Percentiles rank a stretch among this genome's conserved stretches.
phyloP scores from a whole-genome alignment of 495 filamentous ascomycete genomes.

The Tuber brumale region DNA sequence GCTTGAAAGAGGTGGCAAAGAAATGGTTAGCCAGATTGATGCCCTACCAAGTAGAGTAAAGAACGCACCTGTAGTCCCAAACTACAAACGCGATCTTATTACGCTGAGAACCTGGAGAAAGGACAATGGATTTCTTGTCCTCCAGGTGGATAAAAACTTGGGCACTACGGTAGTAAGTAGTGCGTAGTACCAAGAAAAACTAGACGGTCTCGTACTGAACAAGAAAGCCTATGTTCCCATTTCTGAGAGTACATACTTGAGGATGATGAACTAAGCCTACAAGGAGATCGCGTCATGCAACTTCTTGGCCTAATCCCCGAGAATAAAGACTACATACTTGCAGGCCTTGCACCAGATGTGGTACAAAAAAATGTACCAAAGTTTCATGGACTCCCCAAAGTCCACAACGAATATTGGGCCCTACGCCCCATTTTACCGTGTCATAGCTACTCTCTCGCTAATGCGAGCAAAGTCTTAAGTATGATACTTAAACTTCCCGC shows the following conservation, averaged over 20 bases:
- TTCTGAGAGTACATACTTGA: too few relatives aligned
- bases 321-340: not conserved
- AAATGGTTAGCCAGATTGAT: too few relatives aligned
- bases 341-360: not conserved
- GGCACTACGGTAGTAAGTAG: not conserved
- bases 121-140: not conserved
- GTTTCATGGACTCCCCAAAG: constrained; percentile 10
- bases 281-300: too few relatives aligned
- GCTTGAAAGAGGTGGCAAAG: too few relatives aligned
- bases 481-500: too few relatives aligned
- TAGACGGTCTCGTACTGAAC: not conserved
- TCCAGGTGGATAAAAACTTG: not conserved
- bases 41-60: not conserved
- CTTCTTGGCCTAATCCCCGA: too few relatives aligned
- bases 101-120: not conserved
- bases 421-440: not conserved
- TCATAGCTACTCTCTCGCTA: too few relatives aligned
- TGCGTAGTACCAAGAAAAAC: not conserved
- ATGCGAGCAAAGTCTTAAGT: too few relatives aligned
- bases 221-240: not conserved
- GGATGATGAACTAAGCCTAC: too few relatives aligned
- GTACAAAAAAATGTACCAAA: not conserved
- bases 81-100: not conserved
- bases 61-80: not conserved
- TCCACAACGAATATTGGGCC: constrained; percentile 3